These are phyloP conservation scores for Murraya paniculata DNA, from an alignment of 345 rosid genomes.

Conservation along the genomic window DNA sequence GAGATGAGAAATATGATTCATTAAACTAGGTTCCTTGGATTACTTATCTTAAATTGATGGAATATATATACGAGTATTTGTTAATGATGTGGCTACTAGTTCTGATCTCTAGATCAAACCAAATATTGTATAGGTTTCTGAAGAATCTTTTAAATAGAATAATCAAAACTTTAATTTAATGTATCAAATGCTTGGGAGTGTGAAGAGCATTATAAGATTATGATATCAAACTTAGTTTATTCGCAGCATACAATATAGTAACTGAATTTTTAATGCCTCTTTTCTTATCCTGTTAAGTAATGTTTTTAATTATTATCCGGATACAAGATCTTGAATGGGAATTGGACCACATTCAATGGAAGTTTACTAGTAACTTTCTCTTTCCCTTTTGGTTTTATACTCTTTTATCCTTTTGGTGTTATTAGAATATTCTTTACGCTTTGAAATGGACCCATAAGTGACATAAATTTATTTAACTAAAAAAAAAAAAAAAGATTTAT, in stretches of 20 bases:
- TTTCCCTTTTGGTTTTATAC: not conserved
- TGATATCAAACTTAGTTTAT: not conserved
- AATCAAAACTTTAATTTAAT: not conserved
- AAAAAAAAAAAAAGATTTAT: not conserved
- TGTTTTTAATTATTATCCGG: not conserved
- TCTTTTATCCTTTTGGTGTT: not conserved
- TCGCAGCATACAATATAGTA: not conserved
- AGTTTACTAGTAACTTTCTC: not conserved
- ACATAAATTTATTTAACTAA: too few species aligned
- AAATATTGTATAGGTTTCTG: not conserved
- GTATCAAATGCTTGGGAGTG: not conserved
- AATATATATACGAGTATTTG: not conserved
- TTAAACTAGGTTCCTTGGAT: not conserved
- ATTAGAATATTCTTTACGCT: not conserved
- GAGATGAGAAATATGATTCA: not conserved
- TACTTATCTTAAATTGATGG: not conserved
- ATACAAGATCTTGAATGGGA: not conserved
- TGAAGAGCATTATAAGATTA: too few species aligned
- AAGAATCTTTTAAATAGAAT: slow-evolving; percentile 8
- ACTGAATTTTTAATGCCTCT: not conserved
- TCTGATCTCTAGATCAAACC: not conserved
- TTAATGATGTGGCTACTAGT: not conserved
- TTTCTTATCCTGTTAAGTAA: not conserved
- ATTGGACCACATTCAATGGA: slow-evolving; percentile 5
- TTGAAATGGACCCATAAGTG: not conserved